Evolutionary conservation across 768 basidiomycete species (phyloP).

Genomic region (Mycena polygramma): DNA sequence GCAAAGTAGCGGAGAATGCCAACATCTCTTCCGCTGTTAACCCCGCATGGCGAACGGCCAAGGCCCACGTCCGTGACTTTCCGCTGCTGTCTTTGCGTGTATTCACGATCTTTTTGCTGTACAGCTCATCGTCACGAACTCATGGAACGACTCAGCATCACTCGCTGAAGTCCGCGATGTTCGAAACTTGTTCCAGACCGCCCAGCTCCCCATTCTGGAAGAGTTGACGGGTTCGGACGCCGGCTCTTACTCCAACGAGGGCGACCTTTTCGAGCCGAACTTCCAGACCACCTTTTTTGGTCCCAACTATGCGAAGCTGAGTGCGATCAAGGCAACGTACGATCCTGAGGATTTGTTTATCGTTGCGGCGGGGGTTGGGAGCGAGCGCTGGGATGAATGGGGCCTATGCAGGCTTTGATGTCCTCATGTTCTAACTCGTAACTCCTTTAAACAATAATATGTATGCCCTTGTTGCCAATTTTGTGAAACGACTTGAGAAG

Average conservation of each 20-base stretch:
- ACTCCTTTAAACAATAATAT: too few species aligned
- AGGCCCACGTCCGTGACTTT: conserved; percentile 48
- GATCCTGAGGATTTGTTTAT: too few species aligned
- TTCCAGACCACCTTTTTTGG: too few species aligned
- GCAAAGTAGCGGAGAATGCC: conserved; percentile 51
- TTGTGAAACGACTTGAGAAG: too few species aligned
- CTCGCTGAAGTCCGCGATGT: conserved; percentile 36
- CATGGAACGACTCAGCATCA: conserved; percentile 36
- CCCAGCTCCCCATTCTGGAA: conserved; percentile 44
- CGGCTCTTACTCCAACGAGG: background rate
- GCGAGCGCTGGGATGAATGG: too few species aligned
- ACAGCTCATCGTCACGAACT: conserved; percentile 38
- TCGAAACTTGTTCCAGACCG: conserved; percentile 40
- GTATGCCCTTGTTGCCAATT: too few species aligned
- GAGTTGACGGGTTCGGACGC: conserved; percentile 42
- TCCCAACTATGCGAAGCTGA: too few species aligned
- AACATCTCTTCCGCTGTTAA: conserved; percentile 44
- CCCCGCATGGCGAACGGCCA: conserved; percentile 53
- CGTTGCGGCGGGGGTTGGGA: too few species aligned
- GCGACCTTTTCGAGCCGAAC: too few species aligned
- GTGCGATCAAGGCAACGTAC: too few species aligned
- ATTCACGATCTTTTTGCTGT: background rate
- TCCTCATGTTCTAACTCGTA: too few species aligned
- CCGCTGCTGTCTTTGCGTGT: background rate
- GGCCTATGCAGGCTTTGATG: too few species aligned